Conservation (phyloP, 2,329 filamentous ascomycete genomes). For the Calonectria henricotiae region DNA sequence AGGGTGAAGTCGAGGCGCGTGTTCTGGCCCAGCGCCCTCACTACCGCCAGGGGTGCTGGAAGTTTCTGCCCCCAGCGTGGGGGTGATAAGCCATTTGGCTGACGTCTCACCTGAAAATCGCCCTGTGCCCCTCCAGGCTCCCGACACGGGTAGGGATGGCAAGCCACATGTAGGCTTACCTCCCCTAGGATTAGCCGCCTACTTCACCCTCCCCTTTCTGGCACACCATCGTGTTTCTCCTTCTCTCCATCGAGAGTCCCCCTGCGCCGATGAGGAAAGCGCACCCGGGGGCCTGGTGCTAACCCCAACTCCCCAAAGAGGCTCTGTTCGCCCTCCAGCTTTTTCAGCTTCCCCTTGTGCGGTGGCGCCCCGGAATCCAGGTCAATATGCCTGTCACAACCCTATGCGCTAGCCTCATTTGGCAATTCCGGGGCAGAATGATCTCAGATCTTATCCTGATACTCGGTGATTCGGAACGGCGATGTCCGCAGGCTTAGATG, state of each 20-base stretch:
- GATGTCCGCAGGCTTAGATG: constrained; percentile 49
- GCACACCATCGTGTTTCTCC: constrained; percentile 45
- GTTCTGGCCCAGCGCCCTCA: constrained; percentile 33
- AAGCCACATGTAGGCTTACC: constrained; percentile 37
- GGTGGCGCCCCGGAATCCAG: constrained; percentile 48
- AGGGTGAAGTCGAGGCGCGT: constrained; percentile 23
- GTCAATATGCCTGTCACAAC: constrained; percentile 44
- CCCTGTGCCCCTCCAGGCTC: constrained; percentile 31
- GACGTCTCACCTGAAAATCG: constrained; percentile 42
- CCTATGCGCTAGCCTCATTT: constrained; percentile 48
- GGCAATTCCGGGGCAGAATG: constrained; percentile 55
- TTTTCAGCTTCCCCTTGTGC: constrained; percentile 54
- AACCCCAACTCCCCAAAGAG: constrained; percentile 43
- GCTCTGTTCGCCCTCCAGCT: constrained; percentile 46
- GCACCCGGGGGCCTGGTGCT: constrained; percentile 28
- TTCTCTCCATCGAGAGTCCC: constrained; percentile 37
- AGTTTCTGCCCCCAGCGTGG: constrained; percentile 41
- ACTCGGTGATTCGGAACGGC: constrained; percentile 55
- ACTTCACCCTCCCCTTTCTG: constrained; percentile 35
- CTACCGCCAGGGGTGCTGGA: constrained; percentile 42
- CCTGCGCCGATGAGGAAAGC: constrained; percentile 51
- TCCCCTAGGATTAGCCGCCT: constrained; percentile 35
- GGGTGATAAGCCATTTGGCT: constrained; percentile 46
- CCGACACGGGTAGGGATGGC: constrained; percentile 41
- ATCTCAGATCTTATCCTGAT: constrained; percentile 57